Evolutionary conservation across 176 grass and related monocot genomes (phyloP).

Genomic region (Phyllostachys edulis): DNA sequence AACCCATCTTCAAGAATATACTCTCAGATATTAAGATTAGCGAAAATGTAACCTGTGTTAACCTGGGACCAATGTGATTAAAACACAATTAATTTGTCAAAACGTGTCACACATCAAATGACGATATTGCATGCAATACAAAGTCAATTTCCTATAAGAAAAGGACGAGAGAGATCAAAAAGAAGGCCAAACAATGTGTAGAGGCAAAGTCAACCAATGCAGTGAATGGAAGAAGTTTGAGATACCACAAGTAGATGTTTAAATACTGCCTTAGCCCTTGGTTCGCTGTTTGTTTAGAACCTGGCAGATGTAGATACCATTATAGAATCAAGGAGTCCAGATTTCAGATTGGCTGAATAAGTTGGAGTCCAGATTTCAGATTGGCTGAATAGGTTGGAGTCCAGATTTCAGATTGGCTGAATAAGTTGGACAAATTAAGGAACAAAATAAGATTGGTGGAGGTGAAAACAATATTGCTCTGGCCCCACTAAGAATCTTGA

Average conservation of each 20-base stretch:
- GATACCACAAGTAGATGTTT: constrained; percentile 20
- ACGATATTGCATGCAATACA: neutral
- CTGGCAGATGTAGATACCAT: constrained; percentile 27
- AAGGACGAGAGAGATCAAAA: neutral
- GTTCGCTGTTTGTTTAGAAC: constrained; percentile 10
- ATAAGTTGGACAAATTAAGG: constrained; percentile 27
- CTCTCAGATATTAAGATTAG: neutral
- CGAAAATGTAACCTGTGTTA: constrained; percentile 7
- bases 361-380: constrained; percentile 16
- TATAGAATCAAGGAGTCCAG: constrained; percentile 37
- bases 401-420: constrained; percentile 26
- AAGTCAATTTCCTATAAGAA: constrained; percentile 39
- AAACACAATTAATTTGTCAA: constrained; percentile 6
- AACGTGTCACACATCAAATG: constrained; percentile 11
- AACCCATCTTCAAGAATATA: neutral
- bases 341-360: constrained; percentile 34
- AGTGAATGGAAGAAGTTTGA: constrained; percentile 66
- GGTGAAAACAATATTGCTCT: constrained; percentile 12
- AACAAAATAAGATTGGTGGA: constrained; percentile 36
- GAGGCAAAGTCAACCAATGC: constrained; percentile 73
- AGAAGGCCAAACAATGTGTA: neutral
- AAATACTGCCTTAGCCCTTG: neutral
- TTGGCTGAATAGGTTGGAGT: constrained; percentile 14
- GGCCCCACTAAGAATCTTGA: constrained; percentile 35
- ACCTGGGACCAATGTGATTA: neutral